phyloP scores from a whole-genome alignment of 2,329 filamentous ascomycete genomes.

The Hortaea werneckii region DNA sequence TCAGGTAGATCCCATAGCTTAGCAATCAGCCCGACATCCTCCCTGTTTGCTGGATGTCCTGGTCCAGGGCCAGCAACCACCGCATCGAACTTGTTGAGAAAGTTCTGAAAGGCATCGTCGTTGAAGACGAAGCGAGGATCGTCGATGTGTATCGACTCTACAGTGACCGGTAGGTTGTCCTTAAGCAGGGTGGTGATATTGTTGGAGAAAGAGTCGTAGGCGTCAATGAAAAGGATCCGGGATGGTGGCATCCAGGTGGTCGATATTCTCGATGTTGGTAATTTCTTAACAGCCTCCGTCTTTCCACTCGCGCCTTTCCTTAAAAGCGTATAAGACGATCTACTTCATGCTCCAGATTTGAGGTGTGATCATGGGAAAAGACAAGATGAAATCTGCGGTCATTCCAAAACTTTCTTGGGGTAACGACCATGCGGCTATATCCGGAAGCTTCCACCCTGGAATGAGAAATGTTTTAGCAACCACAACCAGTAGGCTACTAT shows the following conservation, averaged over 20 bases:
- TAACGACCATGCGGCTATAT: too few relatives aligned
- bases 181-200: constrained; percentile 81
- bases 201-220: constrained; percentile 93
- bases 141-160: constrained; percentile 56
- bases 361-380: too few relatives aligned
- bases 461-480: too few relatives aligned
- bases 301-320: too few relatives aligned
- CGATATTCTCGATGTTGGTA: background rate
- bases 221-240: constrained; percentile 73
- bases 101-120: constrained; percentile 29
- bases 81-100: constrained; percentile 59
- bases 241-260: constrained; percentile 3
- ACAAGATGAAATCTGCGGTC: too few relatives aligned
- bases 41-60: constrained; percentile 59
- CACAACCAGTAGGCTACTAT: too few relatives aligned
- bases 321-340: too few relatives aligned
- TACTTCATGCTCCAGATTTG: background rate
- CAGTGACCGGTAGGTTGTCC: constrained; percentile 53
- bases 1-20: constrained; percentile 60
- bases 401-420: too few relatives aligned
- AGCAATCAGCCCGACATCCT: constrained; percentile 76
- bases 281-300: too few relatives aligned
- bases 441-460: too few relatives aligned
- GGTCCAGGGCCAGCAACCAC: constrained; percentile 87
- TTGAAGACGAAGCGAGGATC: constrained; percentile 28